These are phyloP conservation scores for Ceriops decandra DNA, from an alignment of 345 rosid species.

Conservation along the genomic window DNA sequence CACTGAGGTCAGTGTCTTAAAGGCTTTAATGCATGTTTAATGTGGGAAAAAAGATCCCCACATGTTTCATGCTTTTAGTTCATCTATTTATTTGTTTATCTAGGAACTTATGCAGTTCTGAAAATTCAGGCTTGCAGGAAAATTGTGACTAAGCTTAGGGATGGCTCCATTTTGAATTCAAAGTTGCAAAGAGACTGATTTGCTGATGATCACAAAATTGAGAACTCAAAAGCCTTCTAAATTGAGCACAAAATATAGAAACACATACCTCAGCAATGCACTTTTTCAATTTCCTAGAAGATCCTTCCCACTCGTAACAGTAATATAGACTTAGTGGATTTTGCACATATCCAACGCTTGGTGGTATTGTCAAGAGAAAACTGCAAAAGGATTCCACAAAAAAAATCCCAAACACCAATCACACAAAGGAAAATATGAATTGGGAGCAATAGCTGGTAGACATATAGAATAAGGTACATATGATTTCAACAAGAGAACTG, in stretches of 20 bases:
- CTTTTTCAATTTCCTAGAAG: slow-evolving; percentile 42
- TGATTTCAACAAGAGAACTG: no score
- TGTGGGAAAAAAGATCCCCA: no score
- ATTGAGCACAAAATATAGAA: neutral
- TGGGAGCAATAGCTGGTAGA: neutral
- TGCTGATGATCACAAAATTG: no score
- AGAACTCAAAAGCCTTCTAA: neutral
- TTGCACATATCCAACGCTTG: slow-evolving; percentile 84
- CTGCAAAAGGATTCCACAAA: slow-evolving; percentile 31
- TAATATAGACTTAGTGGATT: slow-evolving; percentile 90
- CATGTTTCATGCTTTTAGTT: no score
- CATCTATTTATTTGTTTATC: no score
- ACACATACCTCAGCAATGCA: slow-evolving; percentile 79
- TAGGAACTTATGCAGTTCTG: no score
- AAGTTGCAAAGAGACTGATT: no score
- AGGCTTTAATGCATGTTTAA: neutral
- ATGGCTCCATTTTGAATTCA: no score
- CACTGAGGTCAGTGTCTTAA: neutral
- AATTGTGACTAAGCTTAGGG: no score
- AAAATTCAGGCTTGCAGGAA: no score
- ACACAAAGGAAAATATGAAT: neutral
- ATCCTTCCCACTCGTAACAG: slow-evolving; percentile 54
- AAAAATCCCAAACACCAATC: neutral
- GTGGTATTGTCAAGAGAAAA: slow-evolving; percentile 78
- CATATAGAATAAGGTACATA: neutral